Conservation (phyloP, 2,329 filamentous ascomycete species). For the Colletotrichum cordylinicola region DNA sequence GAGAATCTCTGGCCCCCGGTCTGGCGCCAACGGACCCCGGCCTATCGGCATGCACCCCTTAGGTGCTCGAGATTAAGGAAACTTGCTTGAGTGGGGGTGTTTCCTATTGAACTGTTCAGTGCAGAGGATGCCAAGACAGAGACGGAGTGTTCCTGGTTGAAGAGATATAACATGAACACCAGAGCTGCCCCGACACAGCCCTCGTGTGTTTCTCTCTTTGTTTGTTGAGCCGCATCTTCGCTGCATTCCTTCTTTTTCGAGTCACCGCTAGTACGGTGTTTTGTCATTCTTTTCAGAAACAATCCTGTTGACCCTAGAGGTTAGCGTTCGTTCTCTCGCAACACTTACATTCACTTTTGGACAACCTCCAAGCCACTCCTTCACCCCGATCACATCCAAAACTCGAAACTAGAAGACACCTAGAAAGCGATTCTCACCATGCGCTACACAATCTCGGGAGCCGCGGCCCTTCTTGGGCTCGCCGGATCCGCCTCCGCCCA, state of each 20-base stretch:
- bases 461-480: slow-evolving; percentile 25
- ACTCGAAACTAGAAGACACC: not conserved
- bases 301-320: slow-evolving; percentile 10
- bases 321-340: slow-evolving; percentile 9
- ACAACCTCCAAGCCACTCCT: not conserved
- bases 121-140: not conserved
- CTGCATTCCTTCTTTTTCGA: slow-evolving; percentile 9
- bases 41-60: not conserved
- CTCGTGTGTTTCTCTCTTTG: not conserved
- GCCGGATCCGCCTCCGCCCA: slow-evolving; percentile 27
- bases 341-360: not conserved
- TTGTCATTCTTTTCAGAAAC: slow-evolving; percentile 7
- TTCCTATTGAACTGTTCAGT: not conserved
- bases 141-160: not conserved
- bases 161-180: not conserved
- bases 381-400: not conserved
- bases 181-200: not conserved
- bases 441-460: slow-evolving; percentile 16
- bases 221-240: not conserved
- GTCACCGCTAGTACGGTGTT: slow-evolving; percentile 16
- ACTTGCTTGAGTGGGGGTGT: slow-evolving; percentile 1
- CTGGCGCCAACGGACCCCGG: not conserved
- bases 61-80: slow-evolving; percentile 3
- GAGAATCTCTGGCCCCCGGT: not conserved
- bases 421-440: not conserved